Evolutionary conservation across 768 basidiomycete species (phyloP).

Genomic region (Auricularia sp.): DNA sequence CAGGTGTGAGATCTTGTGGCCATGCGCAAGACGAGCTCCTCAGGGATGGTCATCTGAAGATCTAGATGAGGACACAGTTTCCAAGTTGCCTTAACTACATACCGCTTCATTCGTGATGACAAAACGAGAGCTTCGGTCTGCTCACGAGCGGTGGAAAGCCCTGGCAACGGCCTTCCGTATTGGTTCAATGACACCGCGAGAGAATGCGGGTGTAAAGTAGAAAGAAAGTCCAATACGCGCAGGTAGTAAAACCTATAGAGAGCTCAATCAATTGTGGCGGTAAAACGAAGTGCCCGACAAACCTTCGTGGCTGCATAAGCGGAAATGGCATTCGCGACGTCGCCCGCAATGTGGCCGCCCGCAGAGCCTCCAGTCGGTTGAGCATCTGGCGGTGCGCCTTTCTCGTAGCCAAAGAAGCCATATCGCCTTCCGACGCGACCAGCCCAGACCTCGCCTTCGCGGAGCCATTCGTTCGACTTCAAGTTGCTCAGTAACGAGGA

Average conservation of each 20-base stretch:
- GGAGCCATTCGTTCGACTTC: conserved; percentile 49
- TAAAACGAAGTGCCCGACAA: conserved; percentile 30
- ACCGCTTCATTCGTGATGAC: no score
- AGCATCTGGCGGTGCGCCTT: conserved; percentile 21
- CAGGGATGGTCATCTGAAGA: no score
- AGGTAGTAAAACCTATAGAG: conserved; percentile 57
- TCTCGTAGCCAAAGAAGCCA: conserved; percentile 71
- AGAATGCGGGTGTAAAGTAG: conserved; percentile 65
- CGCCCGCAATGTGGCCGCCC: conserved; percentile 46
- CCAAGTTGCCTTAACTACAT: no score
- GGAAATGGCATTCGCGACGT: conserved; percentile 72
- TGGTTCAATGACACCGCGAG: conserved; percentile 56
- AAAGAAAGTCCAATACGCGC: conserved; percentile 61
- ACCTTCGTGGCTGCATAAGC: conserved; percentile 76
- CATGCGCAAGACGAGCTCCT: no score
- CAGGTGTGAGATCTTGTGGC: no score
- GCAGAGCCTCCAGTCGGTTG: conserved; percentile 15
- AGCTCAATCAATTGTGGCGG: conserved; percentile 32
- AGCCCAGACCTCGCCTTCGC: conserved; percentile 68
- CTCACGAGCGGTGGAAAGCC: background rate
- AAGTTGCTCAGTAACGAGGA: conserved; percentile 36
- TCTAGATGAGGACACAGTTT: no score
- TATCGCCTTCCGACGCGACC: conserved; percentile 64
- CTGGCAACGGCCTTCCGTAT: conserved; percentile 24
- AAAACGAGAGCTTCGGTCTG: background rate